A percentile compares a stretch with the other conserved stretches of the same genome.
Evolutionary conservation across 2,329 filamentous ascomycete species (phyloP).

Genomic region (Aureobasidium sp.): DNA sequence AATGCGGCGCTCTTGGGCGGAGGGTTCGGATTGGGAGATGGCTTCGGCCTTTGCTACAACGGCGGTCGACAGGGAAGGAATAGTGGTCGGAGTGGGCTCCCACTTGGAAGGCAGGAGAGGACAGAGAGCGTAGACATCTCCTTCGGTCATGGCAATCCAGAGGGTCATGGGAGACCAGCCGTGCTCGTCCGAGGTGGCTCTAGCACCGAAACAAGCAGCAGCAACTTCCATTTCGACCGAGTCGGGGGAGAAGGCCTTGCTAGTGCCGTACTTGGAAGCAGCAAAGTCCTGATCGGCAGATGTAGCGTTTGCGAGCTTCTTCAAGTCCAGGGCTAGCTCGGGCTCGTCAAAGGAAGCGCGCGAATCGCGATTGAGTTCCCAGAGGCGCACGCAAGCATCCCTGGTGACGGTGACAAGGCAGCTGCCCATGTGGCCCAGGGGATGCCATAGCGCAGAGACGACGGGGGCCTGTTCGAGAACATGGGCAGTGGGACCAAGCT

Average conservation of each 20-base stretch:
- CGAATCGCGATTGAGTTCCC: constrained; percentile 80
- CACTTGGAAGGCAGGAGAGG: constrained; percentile 82
- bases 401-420: constrained; percentile 83
- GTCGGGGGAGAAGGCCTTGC: constrained; percentile 80
- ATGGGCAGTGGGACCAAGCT: constrained; percentile 86
- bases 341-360: constrained; percentile 82
- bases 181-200: constrained; percentile 50
- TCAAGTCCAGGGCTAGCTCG: constrained; percentile 75
- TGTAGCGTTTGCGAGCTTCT: constrained; percentile 78
- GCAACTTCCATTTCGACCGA: constrained; percentile 90
- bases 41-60: constrained; percentile 64
- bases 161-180: constrained; percentile 92
- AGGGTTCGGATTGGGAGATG: constrained; percentile 34
- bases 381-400: constrained; percentile 81
- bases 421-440: constrained; percentile 71
- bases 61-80: constrained; percentile 75
- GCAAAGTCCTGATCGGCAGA: constrained; percentile 76
- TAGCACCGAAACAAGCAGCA: constrained; percentile 74
- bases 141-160: constrained; percentile 91
- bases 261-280: constrained; percentile 65
- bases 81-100: constrained; percentile 62
- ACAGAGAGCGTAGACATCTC: constrained; percentile 88
- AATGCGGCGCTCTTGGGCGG: constrained; percentile 39
- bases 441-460: constrained; percentile 83
- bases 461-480: constrained; percentile 78